Percentiles rank a stretch among this genome's conserved stretches.
These are phyloP conservation scores for Sordariomycetes sp. DNA, from an alignment of 2,329 filamentous ascomycete genomes.

Conservation along the genomic window DNA sequence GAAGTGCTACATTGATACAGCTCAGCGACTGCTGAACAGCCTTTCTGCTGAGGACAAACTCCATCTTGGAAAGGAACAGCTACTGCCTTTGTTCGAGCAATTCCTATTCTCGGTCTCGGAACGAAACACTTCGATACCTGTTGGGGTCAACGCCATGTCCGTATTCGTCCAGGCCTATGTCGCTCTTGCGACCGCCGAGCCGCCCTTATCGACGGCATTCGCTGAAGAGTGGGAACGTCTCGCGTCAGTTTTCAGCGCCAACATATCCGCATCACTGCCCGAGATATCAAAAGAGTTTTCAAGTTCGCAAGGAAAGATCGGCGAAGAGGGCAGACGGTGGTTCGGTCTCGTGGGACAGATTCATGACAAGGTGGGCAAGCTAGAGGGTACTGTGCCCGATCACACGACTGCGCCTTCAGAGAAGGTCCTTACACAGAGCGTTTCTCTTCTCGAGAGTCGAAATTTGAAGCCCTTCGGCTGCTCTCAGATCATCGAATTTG, in stretches of 20 bases:
- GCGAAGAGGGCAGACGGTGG: constrained; percentile 58
- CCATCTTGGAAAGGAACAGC: constrained; percentile 34
- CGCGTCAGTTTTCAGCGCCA: constrained; percentile 51
- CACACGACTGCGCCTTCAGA: constrained; percentile 18
- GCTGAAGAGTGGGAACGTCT: constrained; percentile 52
- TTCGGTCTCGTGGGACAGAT: constrained; percentile 47
- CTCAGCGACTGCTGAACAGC: constrained; percentile 40
- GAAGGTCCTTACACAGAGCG: constrained; percentile 20
- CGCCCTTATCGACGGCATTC: constrained; percentile 37
- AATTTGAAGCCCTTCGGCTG: constrained; percentile 50
- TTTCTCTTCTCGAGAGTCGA: constrained; percentile 34
- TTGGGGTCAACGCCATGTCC: constrained; percentile 22
- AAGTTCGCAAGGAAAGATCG: constrained; percentile 61
- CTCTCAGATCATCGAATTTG: constrained; percentile 33
- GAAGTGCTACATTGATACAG: constrained; percentile 62
- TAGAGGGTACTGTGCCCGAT: constrained; percentile 13
- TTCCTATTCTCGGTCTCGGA: constrained; percentile 39
- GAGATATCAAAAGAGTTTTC: constrained; percentile 73
- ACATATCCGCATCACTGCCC: constrained; percentile 66
- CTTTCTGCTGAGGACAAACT: constrained; percentile 36
- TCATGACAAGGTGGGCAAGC: constrained; percentile 19
- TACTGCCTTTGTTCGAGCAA: constrained; percentile 46
- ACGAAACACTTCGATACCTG: constrained; percentile 20
- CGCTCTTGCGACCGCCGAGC: constrained; percentile 29
- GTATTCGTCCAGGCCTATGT: constrained; percentile 39